Evolutionary conservation across 257 asterid species (phyloP).

Genomic region (Pogostemon cablin): DNA sequence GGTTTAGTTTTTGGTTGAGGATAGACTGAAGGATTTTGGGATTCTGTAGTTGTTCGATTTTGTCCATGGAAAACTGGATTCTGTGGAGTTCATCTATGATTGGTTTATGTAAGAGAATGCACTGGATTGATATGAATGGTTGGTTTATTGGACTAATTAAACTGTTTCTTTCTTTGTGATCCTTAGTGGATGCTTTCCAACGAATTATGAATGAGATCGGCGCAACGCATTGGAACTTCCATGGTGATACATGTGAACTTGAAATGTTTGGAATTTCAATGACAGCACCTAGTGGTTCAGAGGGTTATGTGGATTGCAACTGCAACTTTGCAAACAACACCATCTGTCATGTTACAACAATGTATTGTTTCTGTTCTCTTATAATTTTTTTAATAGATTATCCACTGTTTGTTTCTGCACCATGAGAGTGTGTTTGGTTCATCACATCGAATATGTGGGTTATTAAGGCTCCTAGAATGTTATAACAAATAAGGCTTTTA

Average conservation of each 20-base stretch:
- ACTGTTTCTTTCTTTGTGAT: conserved; percentile 15
- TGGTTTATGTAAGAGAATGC: not conserved
- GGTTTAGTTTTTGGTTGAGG: not conserved
- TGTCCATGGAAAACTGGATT: not conserved
- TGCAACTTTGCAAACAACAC: conserved; percentile 49
- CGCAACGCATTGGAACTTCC: conserved; percentile 70
- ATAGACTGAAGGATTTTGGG: too few relatives aligned
- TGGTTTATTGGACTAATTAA: too few relatives aligned
- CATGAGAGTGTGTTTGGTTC: too few relatives aligned
- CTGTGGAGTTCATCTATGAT: not conserved
- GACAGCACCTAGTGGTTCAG: conserved; percentile 48
- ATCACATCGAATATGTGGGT: too few relatives aligned
- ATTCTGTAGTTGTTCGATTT: not conserved
- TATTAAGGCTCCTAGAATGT: too few relatives aligned
- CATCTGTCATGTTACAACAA: conserved; percentile 54
- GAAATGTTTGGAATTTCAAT: conserved; percentile 56
- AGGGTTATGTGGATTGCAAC: conserved; percentile 58
- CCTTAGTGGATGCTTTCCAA: conserved; percentile 69
- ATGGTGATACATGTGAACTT: conserved; percentile 56
- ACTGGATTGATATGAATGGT: not conserved
- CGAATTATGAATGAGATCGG: conserved; percentile 75
- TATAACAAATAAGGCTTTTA: too few relatives aligned
- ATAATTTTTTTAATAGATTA: not conserved
- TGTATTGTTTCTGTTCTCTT: conserved; percentile 47
- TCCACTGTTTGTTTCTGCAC: not conserved